A percentile compares a stretch with the other conserved stretches of the same genome.
Conservation (phyloP, 345 rosid genomes). For the Salix purpurea region DNA sequence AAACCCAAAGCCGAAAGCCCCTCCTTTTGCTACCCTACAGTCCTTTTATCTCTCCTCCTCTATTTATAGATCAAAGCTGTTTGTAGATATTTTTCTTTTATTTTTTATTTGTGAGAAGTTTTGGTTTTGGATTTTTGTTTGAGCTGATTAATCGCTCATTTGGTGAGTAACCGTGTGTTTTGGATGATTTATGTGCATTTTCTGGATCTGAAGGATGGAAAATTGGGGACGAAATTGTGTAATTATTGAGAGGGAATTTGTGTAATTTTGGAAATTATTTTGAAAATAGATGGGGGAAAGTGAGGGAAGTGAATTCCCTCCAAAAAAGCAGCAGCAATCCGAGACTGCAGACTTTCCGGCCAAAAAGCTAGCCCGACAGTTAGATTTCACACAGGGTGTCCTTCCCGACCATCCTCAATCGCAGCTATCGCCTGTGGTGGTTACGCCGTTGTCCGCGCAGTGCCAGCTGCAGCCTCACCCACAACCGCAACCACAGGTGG, state of each 20-base stretch:
- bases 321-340: slow-evolving; percentile 45
- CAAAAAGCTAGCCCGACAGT: slow-evolving; percentile 85
- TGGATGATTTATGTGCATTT: slow-evolving; percentile 5
- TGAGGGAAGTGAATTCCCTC: slow-evolving; percentile 69
- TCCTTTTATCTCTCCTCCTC: neutral
- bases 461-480: slow-evolving; percentile 12
- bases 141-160: slow-evolving; percentile 36
- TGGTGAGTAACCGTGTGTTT: slow-evolving; percentile 22
- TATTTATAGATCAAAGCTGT: neutral
- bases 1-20: neutral
- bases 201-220: slow-evolving; percentile 45
- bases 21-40: neutral
- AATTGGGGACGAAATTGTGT: slow-evolving; percentile 30
- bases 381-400: slow-evolving; percentile 67
- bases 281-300: slow-evolving; percentile 63
- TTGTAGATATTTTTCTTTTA: neutral
- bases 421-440: slow-evolving; percentile 25
- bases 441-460: neutral
- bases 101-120: neutral
- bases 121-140: slow-evolving; percentile 17
- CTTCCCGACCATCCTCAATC: slow-evolving; percentile 52
- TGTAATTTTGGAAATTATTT: neutral
- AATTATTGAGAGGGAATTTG: slow-evolving; percentile 13
- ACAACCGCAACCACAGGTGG: slow-evolving; percentile 11
- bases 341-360: slow-evolving; percentile 42